Base-by-base conservation (phyloP, 2,329 filamentous ascomycete species). In the Pseudogymnoascus sp. region DNA sequence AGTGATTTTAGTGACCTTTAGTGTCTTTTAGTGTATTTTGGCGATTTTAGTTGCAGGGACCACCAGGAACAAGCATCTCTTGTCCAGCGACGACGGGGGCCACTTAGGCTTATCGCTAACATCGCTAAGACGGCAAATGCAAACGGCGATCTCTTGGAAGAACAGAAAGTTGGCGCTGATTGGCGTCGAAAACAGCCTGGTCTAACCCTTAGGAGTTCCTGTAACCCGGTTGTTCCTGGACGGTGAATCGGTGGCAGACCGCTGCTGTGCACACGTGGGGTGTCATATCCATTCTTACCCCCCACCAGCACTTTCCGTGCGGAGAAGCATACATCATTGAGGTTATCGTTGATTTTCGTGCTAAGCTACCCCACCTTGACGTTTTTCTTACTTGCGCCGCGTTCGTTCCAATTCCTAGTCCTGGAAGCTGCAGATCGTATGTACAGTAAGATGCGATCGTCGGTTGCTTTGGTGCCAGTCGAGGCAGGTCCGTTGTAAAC, bases 11-110 rank as follows among this genome's bases (percentile, higher is more conserved):
- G 43, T 52, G 14, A 4, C 12, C 28, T 28, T 28, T 49, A 28
- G 43, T 28, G 14, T n/a, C 8, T 11, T 31, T 4, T 2, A 14
- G 43, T 23, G 45, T 18, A 18, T 41, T 49, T 28, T 4, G 23
- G 3, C 3, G 23, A 9, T 28, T n/a, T n/a, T 55, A 55, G 49
- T 55, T 52, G 49, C 49, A 55, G 49, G 49, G 49, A 33, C 49
- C 49, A 55, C n/a, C 28, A 55, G 25, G 49, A 55, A 55, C 49
- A 55, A 55, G 49, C 49, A 33, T 55, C 49, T 55, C 16, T 23
- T 23, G 21, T 23, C 28, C 23, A 8, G 14, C n/a, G n/a, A 33
- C 25, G 28, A 55, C 9, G 28, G 49, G n/a, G 28, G n/a, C 43
- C 25, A 55, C 49, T 33, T 33, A 18, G n/a, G 25, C 49, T 55